These are phyloP conservation scores for Polygonum maritimum DNA, from an alignment of 148 eudicot species.

Conservation along the genomic window DNA sequence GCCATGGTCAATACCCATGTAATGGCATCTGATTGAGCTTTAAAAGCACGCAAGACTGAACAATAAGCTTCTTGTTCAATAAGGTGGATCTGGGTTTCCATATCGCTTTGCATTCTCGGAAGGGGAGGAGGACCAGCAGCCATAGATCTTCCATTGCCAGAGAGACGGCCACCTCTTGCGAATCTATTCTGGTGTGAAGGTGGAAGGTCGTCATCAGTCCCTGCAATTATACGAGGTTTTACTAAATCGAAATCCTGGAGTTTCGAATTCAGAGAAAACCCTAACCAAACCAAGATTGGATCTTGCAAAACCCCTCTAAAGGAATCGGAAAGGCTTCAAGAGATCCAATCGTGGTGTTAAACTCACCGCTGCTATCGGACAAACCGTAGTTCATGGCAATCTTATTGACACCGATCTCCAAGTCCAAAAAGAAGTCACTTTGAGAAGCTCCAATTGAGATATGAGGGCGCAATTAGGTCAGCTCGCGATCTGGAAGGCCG, in stretches of 20 bases:
- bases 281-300: constrained; percentile 10
- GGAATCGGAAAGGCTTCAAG: background rate
- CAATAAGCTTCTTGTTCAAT: constrained; percentile 87
- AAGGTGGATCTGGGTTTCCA: constrained; percentile 76
- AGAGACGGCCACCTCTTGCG: constrained; percentile 48
- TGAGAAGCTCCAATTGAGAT: background rate
- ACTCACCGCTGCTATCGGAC: constrained; percentile 65
- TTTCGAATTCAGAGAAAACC: background rate
- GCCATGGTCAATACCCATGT: constrained; percentile 52
- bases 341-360: constrained; percentile 10
- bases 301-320: background rate
- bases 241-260: background rate
- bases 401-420: constrained; percentile 11
- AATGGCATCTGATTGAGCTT: constrained; percentile 88
- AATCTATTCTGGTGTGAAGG: constrained; percentile 81
- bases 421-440: background rate
- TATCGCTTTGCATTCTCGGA: constrained; percentile 54
- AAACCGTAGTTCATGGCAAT: constrained; percentile 34
- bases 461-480: constrained; percentile 18
- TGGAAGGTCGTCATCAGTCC: constrained; percentile 89
- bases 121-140: constrained; percentile 46
- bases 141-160: constrained; percentile 65
- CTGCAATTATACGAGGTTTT: constrained; percentile 23
- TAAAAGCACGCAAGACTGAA: constrained; percentile 74
- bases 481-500: background rate